Evolutionary conservation across 495 filamentous ascomycete genomes (phyloP).

Genomic region (Aspergillus funiculosus): DNA sequence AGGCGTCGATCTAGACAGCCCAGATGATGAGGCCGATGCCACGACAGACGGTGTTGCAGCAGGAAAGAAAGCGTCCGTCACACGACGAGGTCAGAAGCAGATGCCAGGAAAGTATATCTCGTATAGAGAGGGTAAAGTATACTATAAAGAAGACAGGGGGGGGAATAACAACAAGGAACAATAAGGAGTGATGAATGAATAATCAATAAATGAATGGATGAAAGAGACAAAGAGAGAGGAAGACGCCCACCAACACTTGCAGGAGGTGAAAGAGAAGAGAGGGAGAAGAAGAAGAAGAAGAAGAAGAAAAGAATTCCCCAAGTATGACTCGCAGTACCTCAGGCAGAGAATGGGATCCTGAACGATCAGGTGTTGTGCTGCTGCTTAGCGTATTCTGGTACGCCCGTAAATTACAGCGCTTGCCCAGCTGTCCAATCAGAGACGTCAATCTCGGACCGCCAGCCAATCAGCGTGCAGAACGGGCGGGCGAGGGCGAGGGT

Average conservation of each 20-base stretch:
- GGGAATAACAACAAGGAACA: conserved; percentile 2
- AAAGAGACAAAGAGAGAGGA: conserved; percentile 11
- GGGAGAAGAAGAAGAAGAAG: conserved; percentile 7
- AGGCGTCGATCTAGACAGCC: conserved; percentile 10
- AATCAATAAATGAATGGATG: conserved; percentile 13
- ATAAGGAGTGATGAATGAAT: conserved; percentile 3
- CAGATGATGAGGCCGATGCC: conserved; percentile 19
- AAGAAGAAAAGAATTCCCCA: conserved; percentile 3
- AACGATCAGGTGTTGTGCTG: background rate
- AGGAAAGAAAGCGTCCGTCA: conserved; percentile 6
- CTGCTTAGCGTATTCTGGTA: background rate
- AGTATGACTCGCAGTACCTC: too few relatives aligned
- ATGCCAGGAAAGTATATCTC: background rate
- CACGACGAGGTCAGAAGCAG: conserved; percentile 16
- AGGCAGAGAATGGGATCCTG: conserved; percentile 1
- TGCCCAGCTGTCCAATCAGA: conserved; percentile 15
- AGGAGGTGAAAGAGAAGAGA: conserved; percentile 12
- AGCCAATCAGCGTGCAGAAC: conserved; percentile 26
- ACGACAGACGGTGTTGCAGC: background rate
- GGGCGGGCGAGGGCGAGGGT: conserved; percentile 6
- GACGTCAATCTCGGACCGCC: background rate
- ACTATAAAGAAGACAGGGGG: conserved; percentile 6
- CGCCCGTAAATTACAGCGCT: conserved; percentile 7
- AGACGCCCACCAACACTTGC: conserved; percentile 11
- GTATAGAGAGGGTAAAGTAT: conserved; percentile 1